Evolutionary conservation across 345 rosid genomes (phyloP).

Genomic region (Barbarea vulgaris): DNA sequence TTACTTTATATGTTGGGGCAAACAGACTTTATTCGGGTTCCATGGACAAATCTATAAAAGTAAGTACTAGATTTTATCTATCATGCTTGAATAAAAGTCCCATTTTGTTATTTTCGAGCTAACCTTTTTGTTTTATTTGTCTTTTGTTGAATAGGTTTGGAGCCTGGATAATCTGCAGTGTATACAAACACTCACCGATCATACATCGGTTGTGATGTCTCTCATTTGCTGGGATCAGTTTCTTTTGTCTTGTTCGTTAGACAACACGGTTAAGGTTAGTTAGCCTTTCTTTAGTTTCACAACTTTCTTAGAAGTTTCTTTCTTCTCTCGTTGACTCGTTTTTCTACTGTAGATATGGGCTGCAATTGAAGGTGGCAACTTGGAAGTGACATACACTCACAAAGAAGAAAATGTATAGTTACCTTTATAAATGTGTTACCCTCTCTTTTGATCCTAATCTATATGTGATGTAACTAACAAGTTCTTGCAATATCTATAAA

Average conservation of each 20-base stretch:
- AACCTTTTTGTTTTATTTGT: not conserved
- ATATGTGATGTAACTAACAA: constrained; percentile 10
- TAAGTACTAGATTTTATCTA: constrained; percentile 35
- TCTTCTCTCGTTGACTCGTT: not conserved
- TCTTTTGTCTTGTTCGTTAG: constrained; percentile 94
- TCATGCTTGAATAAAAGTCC: not conserved
- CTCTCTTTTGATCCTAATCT: not conserved
- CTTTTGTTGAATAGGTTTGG: constrained; percentile 63
- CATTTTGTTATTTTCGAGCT: not conserved
- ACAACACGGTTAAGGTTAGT: constrained; percentile 82
- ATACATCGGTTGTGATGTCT: constrained; percentile 89
- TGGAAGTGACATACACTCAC: constrained; percentile 94
- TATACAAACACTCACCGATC: constrained; percentile 76
- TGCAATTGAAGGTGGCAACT: constrained; percentile 82
- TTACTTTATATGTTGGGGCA: constrained; percentile 87
- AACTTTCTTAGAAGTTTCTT: not conserved
- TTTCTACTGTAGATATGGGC: constrained; percentile 75
- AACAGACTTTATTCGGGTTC: constrained; percentile 94
- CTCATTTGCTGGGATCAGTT: constrained; percentile 99
- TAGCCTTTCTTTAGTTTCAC: not conserved
- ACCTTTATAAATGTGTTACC: not conserved
- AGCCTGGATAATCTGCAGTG: constrained; percentile 89
- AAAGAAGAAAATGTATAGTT: constrained; percentile 78
- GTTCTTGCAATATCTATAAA: not conserved
- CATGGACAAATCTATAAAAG: constrained; percentile 88